A percentile compares a stretch with the other conserved stretches of the same genome.
These are phyloP conservation scores for Gentiana macrophylla DNA, from an alignment of 257 asterid species.

Conservation along the genomic window DNA sequence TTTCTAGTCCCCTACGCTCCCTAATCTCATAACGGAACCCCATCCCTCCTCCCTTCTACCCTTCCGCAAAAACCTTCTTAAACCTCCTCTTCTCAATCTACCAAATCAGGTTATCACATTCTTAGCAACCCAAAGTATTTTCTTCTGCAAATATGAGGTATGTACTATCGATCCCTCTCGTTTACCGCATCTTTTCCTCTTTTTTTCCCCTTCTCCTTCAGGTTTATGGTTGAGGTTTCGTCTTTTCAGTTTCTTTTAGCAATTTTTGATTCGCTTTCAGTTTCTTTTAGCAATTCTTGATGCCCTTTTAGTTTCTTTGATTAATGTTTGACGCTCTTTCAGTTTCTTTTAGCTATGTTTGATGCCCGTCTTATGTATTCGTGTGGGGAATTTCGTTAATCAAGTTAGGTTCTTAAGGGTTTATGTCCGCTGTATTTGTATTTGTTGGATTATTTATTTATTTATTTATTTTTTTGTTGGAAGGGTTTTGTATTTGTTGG, in stretches of 20 bases:
- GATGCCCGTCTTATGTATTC: no score
- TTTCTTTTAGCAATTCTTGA: background rate
- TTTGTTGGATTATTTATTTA: no score
- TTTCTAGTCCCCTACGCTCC: conserved; percentile 14
- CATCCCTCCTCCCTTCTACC: background rate
- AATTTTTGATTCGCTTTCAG: background rate
- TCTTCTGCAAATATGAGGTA: conserved; percentile 5
- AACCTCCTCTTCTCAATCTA: background rate
- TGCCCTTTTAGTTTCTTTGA: background rate
- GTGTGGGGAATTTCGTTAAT: no score
- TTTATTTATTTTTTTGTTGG: no score
- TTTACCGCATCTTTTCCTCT: background rate
- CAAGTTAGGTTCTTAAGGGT: background rate
- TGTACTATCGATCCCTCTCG: no score
- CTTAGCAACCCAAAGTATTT: background rate
- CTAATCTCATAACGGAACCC: background rate
- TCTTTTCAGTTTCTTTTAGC: background rate
- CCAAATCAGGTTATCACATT: no score
- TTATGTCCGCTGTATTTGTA: no score
- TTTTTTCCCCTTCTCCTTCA: background rate
- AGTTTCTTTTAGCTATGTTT: no score
- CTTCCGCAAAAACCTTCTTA: background rate
- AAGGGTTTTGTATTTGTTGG: no score
- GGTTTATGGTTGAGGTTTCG: background rate
- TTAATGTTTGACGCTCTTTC: no score